Evolutionary conservation across 805 yeast species (phyloP).

Genomic region (Cyberlindnera subsufficiens): DNA sequence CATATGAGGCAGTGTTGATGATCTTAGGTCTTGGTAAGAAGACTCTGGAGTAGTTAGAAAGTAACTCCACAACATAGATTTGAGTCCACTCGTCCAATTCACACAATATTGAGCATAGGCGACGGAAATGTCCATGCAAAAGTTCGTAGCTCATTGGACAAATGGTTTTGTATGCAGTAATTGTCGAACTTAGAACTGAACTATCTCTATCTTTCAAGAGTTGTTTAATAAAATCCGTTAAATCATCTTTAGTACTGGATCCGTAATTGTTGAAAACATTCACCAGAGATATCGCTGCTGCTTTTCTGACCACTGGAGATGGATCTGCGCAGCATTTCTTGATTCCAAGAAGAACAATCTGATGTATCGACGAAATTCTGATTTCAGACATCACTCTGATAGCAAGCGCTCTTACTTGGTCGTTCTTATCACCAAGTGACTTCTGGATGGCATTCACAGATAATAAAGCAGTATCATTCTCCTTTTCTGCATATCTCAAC

Average conservation of each 20-base stretch:
- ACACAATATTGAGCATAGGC: conserved; percentile 41
- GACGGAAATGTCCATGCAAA: conserved; percentile 65
- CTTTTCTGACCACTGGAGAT: conserved; percentile 71
- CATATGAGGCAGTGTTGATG: conserved; percentile 25
- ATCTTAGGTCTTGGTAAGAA: conserved; percentile 54
- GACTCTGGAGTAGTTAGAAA: conserved; percentile 59
- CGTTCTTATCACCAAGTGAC: conserved; percentile 62
- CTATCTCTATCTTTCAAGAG: conserved; percentile 63
- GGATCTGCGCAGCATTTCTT: conserved; percentile 64
- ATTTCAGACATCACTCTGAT: conserved; percentile 81
- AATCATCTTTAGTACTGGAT: conserved; percentile 40
- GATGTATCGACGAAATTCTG: conserved; percentile 71
- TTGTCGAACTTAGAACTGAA: conserved; percentile 63
- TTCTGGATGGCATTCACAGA: conserved; percentile 91
- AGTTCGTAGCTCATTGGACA: conserved; percentile 55
- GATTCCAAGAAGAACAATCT: conserved; percentile 70
- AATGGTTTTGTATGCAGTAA: conserved; percentile 48
- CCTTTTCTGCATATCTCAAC: conserved; percentile 69
- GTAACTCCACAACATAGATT: conserved; percentile 47
- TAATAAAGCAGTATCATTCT: conserved; percentile 84
- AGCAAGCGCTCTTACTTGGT: conserved; percentile 65
- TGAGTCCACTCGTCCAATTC: conserved; percentile 75
- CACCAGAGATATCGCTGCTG: conserved; percentile 71
- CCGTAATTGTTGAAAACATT: conserved; percentile 43
- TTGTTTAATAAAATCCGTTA: conserved; percentile 42